Evolutionary conservation across 1,139 yeast species (phyloP), one percentile per base, ranked within the genome.

Genomic region (Nakaseomyces uthaithaninus): DNA sequence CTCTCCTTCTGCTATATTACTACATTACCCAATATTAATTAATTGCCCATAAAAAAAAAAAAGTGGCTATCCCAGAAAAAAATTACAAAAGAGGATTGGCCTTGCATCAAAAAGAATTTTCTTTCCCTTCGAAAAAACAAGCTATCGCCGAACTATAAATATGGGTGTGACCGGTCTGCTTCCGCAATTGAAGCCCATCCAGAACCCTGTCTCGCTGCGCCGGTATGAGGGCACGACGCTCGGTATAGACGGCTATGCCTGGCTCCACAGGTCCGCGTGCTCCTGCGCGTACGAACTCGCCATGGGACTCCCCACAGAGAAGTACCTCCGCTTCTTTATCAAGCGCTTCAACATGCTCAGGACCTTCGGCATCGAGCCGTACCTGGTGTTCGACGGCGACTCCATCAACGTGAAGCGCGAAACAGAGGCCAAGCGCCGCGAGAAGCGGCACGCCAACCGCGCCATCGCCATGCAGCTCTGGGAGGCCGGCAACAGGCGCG

Each of bases 171-270:
- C 76, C 26, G 95, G 95, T 0, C 68, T 89, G 18, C 72, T 86
- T 37, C 87, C 83, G 12, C 75, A 73, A 46, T 67, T 89, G 48
- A 83, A 80, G 55, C 77, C 82, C 35, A 80, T 84, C 33, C 94
- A 83, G 53, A 71, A 71, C 39, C 68, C 73, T 0, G 69, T 74
- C 2, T 63, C 80, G 1, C 63, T 89, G 27, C 71, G 72, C 42
- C 64, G 73, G 34, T 85, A 77, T 59, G 63, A 75, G 12, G 96
- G 95, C 1, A 72, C 78, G 54, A 78, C 86, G 0, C 65, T 93
- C 36, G 99, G 95, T 0, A 80, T 93, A 17, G 99, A 93, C 57
- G 91, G 95, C 0, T 93, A 87, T 57, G 91, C 96, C 1, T 93
- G 99, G 99, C 71, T 93, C 9, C 98, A 93, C 62, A 75, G 86